Base-by-base conservation (phyloP, 2,329 filamentous ascomycete species). In the Epichloe typhina region DNA sequence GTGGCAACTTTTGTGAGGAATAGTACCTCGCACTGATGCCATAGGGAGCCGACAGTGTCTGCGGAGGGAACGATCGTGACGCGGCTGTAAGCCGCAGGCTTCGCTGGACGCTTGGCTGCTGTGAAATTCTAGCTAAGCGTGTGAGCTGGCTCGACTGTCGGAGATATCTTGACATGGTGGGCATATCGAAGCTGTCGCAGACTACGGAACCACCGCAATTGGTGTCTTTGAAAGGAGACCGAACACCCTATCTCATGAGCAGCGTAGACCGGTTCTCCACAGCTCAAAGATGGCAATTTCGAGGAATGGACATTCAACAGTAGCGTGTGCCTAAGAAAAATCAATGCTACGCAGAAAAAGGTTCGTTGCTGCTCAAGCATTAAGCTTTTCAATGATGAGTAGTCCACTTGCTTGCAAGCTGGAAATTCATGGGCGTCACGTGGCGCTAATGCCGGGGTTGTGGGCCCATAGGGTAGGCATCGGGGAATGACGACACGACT, bases 61-160 rank as follows among this genome's bases (percentile, higher is more conserved):
- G 67, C 51, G 59, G 68, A 62, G 59, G 63, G 57, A 61, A 56
- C 49, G 62, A 57, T 48, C 61, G 60, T 50, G 64, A 60, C 49
- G 63, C 54, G 17, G 60, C 54, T 23, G 67, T 59, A 12, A 63
- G 56, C 31, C 63, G 70, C 62, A 68, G 57, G 41, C 71, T 70
- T 55, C 72, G 68, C 61, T 73, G 72, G 50, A 75, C 66, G 54
- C 75, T 67, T 59, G 71, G 68, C 62, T 75, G 73, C 61, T 76
- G 69, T 57, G 74, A 74, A 58, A 75, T 69, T 66, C 76, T 76
- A 53, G 79, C 77, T 62, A 80, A 72, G 65, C 77, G 76, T 69
- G 79, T 78, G 64, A 86, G 69, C 66, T 79, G 77, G 71, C 79
- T 78, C 65, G 82, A 76, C 66, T 80, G 79, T 66, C 82, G 78